Evolutionary conservation across 2,329 filamentous ascomycete genomes (phyloP).

Genomic region (Byssothecium circinans): DNA sequence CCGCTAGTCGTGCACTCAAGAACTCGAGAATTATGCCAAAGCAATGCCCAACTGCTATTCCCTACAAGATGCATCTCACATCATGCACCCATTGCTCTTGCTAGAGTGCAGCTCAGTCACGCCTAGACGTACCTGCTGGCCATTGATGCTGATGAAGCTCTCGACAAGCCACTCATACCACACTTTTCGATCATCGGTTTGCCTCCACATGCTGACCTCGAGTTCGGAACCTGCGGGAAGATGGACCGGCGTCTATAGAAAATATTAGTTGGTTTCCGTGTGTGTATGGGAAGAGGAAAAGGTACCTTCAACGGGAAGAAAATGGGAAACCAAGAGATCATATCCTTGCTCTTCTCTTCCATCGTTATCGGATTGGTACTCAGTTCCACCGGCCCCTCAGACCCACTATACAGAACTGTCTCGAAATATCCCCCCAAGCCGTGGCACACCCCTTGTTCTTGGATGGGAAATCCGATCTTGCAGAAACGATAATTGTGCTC

Average conservation of each 20-base stretch:
- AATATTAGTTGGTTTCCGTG: constrained; percentile 11
- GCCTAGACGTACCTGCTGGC: constrained; percentile 66
- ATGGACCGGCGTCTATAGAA: constrained; percentile 74
- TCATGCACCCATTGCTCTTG: constrained; percentile 43
- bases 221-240: constrained; percentile 83
- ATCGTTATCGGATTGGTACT: constrained; percentile 93
- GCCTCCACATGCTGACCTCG: constrained; percentile 91
- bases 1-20: background rate
- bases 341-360: constrained; percentile 88
- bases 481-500: constrained; percentile 87
- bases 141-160: constrained; percentile 68
- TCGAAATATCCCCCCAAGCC: constrained; percentile 95
- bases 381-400: constrained; percentile 69
- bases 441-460: constrained; percentile 80
- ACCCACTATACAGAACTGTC: constrained; percentile 78
- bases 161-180: constrained; percentile 99
- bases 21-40: too few relatives aligned
- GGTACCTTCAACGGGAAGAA: constrained; percentile 93
- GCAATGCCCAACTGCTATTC: background rate
- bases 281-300: background rate
- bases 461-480: constrained; percentile 75
- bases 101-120: constrained; percentile 46
- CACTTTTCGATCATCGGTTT: constrained; percentile 91
- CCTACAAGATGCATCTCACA: constrained; percentile 22
- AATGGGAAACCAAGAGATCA: constrained; percentile 99